Evolutionary conservation across 2,329 filamentous ascomycete genomes (phyloP).

Genomic region (Epichloe amarillans): DNA sequence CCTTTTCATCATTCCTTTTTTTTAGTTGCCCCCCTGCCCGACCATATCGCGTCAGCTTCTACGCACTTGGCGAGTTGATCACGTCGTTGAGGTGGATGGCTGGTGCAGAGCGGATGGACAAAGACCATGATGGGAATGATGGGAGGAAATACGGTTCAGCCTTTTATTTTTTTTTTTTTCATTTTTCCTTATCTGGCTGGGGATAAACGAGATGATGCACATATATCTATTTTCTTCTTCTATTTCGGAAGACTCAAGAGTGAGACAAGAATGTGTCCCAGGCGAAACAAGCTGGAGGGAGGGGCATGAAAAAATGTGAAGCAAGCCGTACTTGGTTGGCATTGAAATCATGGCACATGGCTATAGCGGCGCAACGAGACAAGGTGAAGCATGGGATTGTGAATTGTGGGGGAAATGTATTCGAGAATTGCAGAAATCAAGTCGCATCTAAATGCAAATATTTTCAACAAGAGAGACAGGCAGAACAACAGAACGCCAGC

Average conservation of each 20-base stretch:
- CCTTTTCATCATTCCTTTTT: background rate
- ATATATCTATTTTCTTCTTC: background rate
- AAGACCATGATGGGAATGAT: background rate
- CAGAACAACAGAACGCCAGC: background rate
- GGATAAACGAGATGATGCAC: background rate
- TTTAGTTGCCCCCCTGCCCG: background rate
- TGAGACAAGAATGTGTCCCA: background rate
- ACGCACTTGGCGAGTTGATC: slow-evolving; percentile 3
- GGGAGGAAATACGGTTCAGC: background rate
- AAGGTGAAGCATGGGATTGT: too few relatives aligned
- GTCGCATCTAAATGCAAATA: background rate
- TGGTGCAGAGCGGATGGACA: background rate
- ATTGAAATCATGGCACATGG: too few relatives aligned
- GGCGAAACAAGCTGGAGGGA: background rate
- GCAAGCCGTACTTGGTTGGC: background rate
- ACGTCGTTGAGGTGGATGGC: slow-evolving; percentile 3
- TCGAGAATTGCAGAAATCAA: background rate
- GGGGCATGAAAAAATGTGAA: background rate
- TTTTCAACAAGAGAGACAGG: background rate
- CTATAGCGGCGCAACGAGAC: too few relatives aligned
- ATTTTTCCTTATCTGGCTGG: background rate
- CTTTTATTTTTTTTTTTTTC: background rate
- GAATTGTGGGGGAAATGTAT: too few relatives aligned
- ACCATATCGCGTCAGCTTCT: background rate
- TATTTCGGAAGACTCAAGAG: background rate